Conservation (phyloP, 2,329 filamentous ascomycete species). For the Xylaria digitata region DNA sequence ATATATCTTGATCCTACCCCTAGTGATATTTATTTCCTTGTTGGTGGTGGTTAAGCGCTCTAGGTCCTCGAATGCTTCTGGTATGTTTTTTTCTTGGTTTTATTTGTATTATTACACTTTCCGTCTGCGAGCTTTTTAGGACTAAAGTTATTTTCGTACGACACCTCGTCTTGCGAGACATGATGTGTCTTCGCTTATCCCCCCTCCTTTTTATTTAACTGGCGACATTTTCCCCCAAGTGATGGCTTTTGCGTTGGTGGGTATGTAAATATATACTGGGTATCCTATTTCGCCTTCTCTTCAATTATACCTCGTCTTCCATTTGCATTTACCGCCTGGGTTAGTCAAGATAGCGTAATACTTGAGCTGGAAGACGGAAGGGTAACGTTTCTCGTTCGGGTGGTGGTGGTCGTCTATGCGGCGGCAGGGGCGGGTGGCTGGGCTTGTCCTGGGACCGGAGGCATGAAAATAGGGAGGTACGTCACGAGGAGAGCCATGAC, state of each 20-base stretch:
- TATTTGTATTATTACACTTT: neutral
- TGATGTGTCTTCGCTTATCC: neutral
- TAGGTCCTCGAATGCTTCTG: neutral
- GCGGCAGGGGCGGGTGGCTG: constrained; percentile 48
- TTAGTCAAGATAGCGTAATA: neutral
- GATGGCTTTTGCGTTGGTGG: neutral
- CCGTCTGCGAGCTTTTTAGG: neutral
- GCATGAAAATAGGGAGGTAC: constrained; percentile 64
- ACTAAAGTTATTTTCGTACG: neutral
- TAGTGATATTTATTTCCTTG: neutral
- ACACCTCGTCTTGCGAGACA: too few relatives aligned
- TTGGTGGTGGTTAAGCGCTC: neutral
- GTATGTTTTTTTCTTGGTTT: neutral
- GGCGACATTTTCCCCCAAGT: neutral
- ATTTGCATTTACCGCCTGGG: too few relatives aligned
- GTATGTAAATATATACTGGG: neutral
- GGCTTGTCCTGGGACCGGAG: constrained; percentile 51
- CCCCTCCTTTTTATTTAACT: too few relatives aligned
- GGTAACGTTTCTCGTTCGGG: neutral
- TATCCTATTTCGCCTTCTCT: neutral
- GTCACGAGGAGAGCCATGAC: constrained; percentile 69
- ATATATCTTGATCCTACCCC: neutral
- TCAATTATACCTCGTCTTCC: neutral
- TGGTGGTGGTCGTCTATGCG: constrained; percentile 45
- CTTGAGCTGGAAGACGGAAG: neutral